Conservation (phyloP, 83 land plant genomes). For the Picea mariana region DNA sequence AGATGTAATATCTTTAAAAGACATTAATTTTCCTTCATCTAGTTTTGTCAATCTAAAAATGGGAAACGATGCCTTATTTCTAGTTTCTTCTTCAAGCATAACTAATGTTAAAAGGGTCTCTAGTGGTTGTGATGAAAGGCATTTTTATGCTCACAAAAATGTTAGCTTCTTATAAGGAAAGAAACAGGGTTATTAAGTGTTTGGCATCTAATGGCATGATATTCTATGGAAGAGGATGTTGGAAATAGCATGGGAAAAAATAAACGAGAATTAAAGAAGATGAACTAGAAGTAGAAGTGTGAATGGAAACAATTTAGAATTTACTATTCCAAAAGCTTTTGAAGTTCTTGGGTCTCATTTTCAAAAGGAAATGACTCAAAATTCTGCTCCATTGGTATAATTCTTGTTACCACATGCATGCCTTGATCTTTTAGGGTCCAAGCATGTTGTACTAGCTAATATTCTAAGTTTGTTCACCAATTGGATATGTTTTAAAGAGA, state of each 20-base stretch:
- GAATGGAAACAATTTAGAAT: slow-evolving; percentile 14
- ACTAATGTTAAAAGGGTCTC: neutral
- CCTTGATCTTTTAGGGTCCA: slow-evolving; percentile 32
- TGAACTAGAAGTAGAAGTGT: slow-evolving; percentile 29
- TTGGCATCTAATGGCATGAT: slow-evolving; percentile 62
- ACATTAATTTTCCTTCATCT: slow-evolving; percentile 12
- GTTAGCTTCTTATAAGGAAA: slow-evolving; percentile 20
- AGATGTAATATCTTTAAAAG: neutral
- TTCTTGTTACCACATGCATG: slow-evolving; percentile 36
- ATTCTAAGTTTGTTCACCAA: slow-evolving; percentile 12
- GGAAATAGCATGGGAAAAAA: slow-evolving; percentile 59
- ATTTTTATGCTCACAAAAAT: slow-evolving; percentile 29
- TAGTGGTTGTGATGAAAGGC: neutral
- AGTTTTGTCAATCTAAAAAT: slow-evolving; percentile 39
- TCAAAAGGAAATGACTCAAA: slow-evolving; percentile 51
- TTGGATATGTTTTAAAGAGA: slow-evolving; percentile 9
- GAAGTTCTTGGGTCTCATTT: slow-evolving; percentile 41
- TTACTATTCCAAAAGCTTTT: neutral
- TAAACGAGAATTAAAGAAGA: slow-evolving; percentile 40
- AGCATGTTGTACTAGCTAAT: slow-evolving; percentile 29
- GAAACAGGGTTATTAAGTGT: slow-evolving; percentile 19
- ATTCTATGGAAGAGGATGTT: slow-evolving; percentile 48
- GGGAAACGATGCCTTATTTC: slow-evolving; percentile 32
- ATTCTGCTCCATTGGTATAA: slow-evolving; percentile 53
- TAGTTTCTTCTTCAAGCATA: slow-evolving; percentile 27